Base-by-base conservation (phyloP, 2,329 filamentous ascomycete genomes). In the Cordyceps pruinosa region DNA sequence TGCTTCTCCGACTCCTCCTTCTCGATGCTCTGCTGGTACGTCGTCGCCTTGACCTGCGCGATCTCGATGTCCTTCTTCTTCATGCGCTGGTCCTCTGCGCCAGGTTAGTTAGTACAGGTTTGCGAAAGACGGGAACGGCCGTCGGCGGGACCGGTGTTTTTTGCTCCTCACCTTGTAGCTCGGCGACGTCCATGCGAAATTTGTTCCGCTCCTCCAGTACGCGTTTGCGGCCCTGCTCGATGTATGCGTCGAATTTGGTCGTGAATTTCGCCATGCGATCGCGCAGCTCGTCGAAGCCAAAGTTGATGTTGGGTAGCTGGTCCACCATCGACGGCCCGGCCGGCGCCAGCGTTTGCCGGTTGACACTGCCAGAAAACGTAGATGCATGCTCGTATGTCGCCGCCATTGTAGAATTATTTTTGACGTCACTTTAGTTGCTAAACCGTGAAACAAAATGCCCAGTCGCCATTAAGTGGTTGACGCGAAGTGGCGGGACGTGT, bases 201-300 rank as follows among this genome's bases (percentile, higher is more conserved):
- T 95, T 87, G 68, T 97, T 97, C 68, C 91, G 85, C 76, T 97
- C 92, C 66, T 97, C 91, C 8, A 97, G 72, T 0, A 97, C 90
- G 54, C 89, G 84, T 72, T 95, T 95, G 50, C 93, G 83, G 0
- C 92, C 91, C 62, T 89, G 86, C 68, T 96, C 93, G 61, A 99
- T 97, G 65, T 97, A 97, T 0, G 86, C 85, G 69, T 99, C 94
- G 66, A 99, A 99, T 65, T 85, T 88, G 9, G 84, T 81, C 0
- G 89, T 97, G 70, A 99, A 99, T 61, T 89, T 90, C 55, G 87
- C 82, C 94, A 99, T 97, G 73, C 91, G 89, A 67, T 93, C 90
- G 73, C 93, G 92, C 68, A 99, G 75, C 64, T 97, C 90, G 66
- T 97, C 92, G 72, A 97, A 97, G 58, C 91, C 91, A 71, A 99